A percentile compares a stretch with the other conserved stretches of the same genome.
These are phyloP conservation scores for Leptodontidium sp. DNA, from an alignment of 2,329 filamentous ascomycete genomes.

Conservation along the genomic window DNA sequence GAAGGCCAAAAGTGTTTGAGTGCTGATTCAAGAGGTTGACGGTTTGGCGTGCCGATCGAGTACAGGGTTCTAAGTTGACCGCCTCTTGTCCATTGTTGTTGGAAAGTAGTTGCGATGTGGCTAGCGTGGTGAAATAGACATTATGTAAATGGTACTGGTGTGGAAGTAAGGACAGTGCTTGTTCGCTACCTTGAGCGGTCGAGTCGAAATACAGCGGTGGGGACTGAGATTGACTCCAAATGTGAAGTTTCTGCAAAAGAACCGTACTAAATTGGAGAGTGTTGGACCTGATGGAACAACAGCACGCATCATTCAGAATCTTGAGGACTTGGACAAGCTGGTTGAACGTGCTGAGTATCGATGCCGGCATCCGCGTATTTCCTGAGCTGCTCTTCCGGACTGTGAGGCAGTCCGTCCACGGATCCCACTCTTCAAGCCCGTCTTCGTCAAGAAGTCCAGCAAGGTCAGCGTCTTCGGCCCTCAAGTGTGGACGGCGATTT, in stretches of 20 bases:
- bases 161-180: constrained; percentile 40
- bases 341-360: constrained; percentile 47
- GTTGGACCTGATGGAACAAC: constrained; percentile 29
- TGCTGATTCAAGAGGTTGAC: constrained; percentile 49
- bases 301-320: constrained; percentile 44
- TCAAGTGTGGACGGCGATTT: constrained; percentile 59
- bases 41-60: constrained; percentile 48
- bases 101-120: constrained; percentile 40
- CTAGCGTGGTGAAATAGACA: constrained; percentile 43
- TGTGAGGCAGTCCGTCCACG: constrained; percentile 65
- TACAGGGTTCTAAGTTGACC: constrained; percentile 44
- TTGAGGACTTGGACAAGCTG: constrained; percentile 46
- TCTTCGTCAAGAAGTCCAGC: constrained; percentile 65
- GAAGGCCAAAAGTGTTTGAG: constrained; percentile 52
- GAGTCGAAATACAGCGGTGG: constrained; percentile 39
- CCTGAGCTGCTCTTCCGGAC: constrained; percentile 43
- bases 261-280: constrained; percentile 34
- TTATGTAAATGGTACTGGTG: constrained; percentile 46
- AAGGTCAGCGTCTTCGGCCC: constrained; percentile 55
- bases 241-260: constrained; percentile 40
- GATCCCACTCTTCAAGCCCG: constrained; percentile 77
- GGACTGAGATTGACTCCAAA: constrained; percentile 41
- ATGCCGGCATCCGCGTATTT: constrained; percentile 44
- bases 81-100: constrained; percentile 32
- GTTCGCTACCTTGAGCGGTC: constrained; percentile 32